phyloP scores from a whole-genome alignment of 768 basidiomycete species.

The Suillus luteus region DNA sequence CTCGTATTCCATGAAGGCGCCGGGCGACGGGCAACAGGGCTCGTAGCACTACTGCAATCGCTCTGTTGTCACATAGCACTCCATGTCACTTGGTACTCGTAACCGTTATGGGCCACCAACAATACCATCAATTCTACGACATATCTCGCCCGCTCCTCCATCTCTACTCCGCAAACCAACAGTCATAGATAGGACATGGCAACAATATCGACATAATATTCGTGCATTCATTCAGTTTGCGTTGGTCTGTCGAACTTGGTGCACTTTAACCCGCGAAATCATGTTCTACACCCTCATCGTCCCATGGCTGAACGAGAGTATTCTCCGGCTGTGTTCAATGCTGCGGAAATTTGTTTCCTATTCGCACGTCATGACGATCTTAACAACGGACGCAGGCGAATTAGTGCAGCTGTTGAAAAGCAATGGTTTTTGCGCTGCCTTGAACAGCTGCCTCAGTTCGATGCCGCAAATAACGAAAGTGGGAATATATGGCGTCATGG shows the following conservation, averaged over 20 bases:
- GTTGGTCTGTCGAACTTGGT: background rate
- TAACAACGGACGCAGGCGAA: background rate
- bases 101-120: no score
- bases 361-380: background rate
- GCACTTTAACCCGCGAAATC: conserved; percentile 10
- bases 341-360: background rate
- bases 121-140: no score
- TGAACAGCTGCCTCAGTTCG: background rate
- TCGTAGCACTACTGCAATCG: background rate
- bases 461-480: background rate
- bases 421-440: background rate
- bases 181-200: background rate
- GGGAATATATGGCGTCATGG: background rate
- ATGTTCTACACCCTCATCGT: conserved; percentile 31
- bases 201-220: no score
- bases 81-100: no score
- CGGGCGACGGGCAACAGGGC: background rate
- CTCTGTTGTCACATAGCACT: background rate
- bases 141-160: background rate
- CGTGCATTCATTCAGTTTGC: no score
- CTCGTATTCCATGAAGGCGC: background rate
- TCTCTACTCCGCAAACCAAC: background rate
- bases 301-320: conserved; percentile 27
- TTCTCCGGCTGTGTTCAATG: background rate
- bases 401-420: background rate